Evolutionary conservation across 2,329 filamentous ascomycete species (phyloP), one percentile per base, ranked within the genome.

Genomic region (Geosmithia putterillii): DNA sequence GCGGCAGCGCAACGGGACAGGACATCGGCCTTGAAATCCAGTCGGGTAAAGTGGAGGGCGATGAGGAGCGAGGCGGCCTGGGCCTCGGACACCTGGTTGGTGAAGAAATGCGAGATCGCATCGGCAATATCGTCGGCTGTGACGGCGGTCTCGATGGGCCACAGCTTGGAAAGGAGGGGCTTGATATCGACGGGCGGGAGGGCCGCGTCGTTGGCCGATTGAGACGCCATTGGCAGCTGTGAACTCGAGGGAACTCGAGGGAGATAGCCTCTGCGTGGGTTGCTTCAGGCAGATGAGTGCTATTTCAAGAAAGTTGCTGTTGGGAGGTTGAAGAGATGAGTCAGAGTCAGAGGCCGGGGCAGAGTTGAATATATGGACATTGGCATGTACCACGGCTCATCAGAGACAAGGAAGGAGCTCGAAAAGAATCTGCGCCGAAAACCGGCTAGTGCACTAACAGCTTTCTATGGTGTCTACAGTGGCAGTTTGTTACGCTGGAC

Each of bases 41-140:
- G 77, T 46, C 81, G 80, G 2, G 88, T 95, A 52, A 94, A 95
- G 65, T 95, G 90, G 39, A 98, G 71, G 44, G 88, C 85, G 56
- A 92, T 95, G 42, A 96, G 71, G 44, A 98, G 71, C 35, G 89
- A 84, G 43, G 86, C 85, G 1, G 85, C 84, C 61, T 96, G 92
- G 8, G 89, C 84, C 35, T 86, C 81, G n/a, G 86, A 90, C 17
- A 96, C 71, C 51, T 80, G 79, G 64, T 95, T 83, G 46, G 88
- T 89, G 63, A 96, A 96, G 58, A 95, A 94, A 56, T 90, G 73
- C 4, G 86, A 82, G 53, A 96, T 82, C 43, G 90, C 89, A n/a
- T 82, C 73, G 46, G 90, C 87, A 59, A 98, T 92, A 59, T 95
- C 87, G 42, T 77, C 70, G 12, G 89, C 79, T 15, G 79, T 78